Evolutionary conservation across 2,329 filamentous ascomycete species (phyloP).

Genomic region (Anthostomella pinea): DNA sequence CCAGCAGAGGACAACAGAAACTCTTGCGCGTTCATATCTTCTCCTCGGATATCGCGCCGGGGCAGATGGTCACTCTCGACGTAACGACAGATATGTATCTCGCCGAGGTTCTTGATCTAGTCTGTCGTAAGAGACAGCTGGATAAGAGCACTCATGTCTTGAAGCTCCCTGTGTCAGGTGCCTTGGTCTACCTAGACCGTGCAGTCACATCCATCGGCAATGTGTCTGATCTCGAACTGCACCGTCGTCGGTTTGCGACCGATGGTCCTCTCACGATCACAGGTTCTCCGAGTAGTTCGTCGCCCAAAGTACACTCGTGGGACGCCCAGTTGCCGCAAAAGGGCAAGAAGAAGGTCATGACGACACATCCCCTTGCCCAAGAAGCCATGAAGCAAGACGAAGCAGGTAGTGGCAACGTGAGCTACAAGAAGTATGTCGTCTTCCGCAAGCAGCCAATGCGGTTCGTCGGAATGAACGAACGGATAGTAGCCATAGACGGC

Average conservation of each 20-base stretch:
- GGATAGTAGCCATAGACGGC: conserved; percentile 75
- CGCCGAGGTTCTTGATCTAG: conserved; percentile 74
- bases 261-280: conserved; percentile 68
- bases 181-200: conserved; percentile 72
- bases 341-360: conserved; percentile 54
- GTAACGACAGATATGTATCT: conserved; percentile 82
- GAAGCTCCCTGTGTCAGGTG: conserved; percentile 71
- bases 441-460: conserved; percentile 81
- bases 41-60: conserved; percentile 65
- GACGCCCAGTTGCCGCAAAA: conserved; percentile 45
- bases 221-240: conserved; percentile 71
- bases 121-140: conserved; percentile 73
- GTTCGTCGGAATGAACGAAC: conserved; percentile 72
- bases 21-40: conserved; percentile 70
- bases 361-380: conserved; percentile 65
- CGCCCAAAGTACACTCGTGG: conserved; percentile 61
- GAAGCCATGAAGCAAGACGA: conserved; percentile 60
- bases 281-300: conserved; percentile 66
- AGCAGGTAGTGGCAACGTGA: conserved; percentile 48
- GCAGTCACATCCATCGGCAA: conserved; percentile 77
- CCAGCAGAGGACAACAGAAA: conserved; percentile 62
- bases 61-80: conserved; percentile 70
- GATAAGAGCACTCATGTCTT: conserved; percentile 79
- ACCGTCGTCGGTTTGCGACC: conserved; percentile 70
- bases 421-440: conserved; percentile 75